Conservation (phyloP, 1,284 basidiomycete species). For the Cystobasidium slooffiae region DNA sequence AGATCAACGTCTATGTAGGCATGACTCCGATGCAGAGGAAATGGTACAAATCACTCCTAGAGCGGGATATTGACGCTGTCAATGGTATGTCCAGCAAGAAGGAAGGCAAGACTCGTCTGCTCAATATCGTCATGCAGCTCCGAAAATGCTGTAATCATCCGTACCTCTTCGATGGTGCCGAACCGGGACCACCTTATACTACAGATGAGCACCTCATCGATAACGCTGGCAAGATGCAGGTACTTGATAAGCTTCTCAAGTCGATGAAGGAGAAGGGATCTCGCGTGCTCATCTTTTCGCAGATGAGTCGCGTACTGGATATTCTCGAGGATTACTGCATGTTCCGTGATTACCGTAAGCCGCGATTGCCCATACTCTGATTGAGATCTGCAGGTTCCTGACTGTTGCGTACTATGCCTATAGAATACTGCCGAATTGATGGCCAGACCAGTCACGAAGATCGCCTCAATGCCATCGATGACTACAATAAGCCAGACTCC, state of each 20-base stretch:
- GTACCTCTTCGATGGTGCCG: constrained; percentile 82
- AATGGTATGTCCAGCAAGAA: constrained; percentile 83
- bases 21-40: constrained; percentile 97
- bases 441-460: constrained; percentile 95
- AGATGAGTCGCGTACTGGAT: constrained; percentile 95
- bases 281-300: constrained; percentile 94
- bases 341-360: constrained; percentile 82
- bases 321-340: constrained; percentile 98
- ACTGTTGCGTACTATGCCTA: constrained; percentile 6
- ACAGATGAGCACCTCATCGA: constrained; percentile 96
- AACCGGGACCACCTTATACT: constrained; percentile 97
- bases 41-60: constrained; percentile 93
- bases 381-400: too few species aligned
- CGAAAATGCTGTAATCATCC: constrained; percentile 66
- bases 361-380: too few species aligned
- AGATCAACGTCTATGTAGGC: constrained; percentile 98
- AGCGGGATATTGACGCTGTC: constrained; percentile 99
- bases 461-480: constrained; percentile 93
- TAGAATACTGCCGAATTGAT: constrained; percentile 96
- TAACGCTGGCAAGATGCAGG: constrained; percentile 96
- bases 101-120: constrained; percentile 94
- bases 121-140: constrained; percentile 99
- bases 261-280: constrained; percentile 92
- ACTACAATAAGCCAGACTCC: constrained; percentile 92
- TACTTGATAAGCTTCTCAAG: constrained; percentile 89